Conservation (phyloP, 352 stramenopile genomes). For the Vaucheria bursata region DNA sequence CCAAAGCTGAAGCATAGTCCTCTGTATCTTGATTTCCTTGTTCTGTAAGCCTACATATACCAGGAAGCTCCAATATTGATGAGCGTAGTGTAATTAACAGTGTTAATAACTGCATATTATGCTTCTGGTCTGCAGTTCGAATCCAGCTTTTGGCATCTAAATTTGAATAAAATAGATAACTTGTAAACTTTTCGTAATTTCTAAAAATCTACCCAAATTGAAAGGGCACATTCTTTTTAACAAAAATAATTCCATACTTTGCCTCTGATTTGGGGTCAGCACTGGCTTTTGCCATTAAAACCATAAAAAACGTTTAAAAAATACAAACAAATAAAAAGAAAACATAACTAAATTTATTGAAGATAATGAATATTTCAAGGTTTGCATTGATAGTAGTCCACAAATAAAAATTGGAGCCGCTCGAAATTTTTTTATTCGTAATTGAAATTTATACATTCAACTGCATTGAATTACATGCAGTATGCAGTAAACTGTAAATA, state of each 20-base stretch:
- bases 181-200: background rate
- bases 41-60: background rate
- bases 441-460: too few species aligned
- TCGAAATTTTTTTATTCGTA: too few species aligned
- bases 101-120: constrained; percentile 32
- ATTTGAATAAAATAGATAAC: background rate
- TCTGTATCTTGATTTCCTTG: background rate
- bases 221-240: background rate
- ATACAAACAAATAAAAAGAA: background rate
- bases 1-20: too few species aligned
- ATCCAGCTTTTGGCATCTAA: constrained; percentile 4
- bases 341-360: too few species aligned
- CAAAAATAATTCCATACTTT: background rate
- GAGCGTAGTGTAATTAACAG: constrained; percentile 24
- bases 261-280: background rate
- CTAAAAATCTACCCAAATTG: background rate
- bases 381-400: too few species aligned
- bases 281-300: background rate
- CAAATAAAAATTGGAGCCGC: too few species aligned
- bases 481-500: too few species aligned
- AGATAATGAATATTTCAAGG: too few species aligned
- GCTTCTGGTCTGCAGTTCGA: constrained; percentile 16
- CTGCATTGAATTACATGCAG: too few species aligned
- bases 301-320: background rate
- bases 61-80: constrained; percentile 20